Evolutionary conservation across 106 monocot species (phyloP).

Genomic region (Amphibolis antarctica): DNA sequence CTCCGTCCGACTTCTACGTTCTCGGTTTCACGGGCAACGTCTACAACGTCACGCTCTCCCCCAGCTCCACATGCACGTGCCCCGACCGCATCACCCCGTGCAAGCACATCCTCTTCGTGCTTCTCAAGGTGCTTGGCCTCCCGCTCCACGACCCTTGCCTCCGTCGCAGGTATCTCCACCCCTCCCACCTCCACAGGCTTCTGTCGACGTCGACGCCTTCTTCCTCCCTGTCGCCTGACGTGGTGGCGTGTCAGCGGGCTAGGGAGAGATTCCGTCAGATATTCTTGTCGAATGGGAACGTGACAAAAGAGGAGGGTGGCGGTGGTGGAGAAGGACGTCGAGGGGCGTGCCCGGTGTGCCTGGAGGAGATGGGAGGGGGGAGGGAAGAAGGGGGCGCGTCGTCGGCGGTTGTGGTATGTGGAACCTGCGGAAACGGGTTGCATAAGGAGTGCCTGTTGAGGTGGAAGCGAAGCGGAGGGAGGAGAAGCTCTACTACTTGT

Average conservation of each 20-base stretch:
- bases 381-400: background rate
- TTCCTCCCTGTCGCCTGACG: constrained; percentile 15
- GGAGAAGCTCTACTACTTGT: constrained; percentile 60
- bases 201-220: constrained; percentile 17
- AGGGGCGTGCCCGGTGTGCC: constrained; percentile 29
- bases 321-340: background rate
- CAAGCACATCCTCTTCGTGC: constrained; percentile 91
- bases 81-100: constrained; percentile 64
- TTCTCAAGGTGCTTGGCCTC: constrained; percentile 68
- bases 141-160: constrained; percentile 44
- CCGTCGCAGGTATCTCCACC: constrained; percentile 23
- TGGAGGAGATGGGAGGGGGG: constrained; percentile 33
- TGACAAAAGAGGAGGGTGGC: background rate
- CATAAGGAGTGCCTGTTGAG: constrained; percentile 52
- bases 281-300: constrained; percentile 5
- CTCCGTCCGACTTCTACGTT: constrained; percentile 45
- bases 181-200: constrained; percentile 37
- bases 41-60: constrained; percentile 53
- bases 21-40: constrained; percentile 85
- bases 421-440: constrained; percentile 60
- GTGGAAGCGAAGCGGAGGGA: constrained; percentile 64
- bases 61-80: constrained; percentile 56
- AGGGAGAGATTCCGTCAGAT: constrained; percentile 54
- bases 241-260: constrained; percentile 29
- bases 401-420: constrained; percentile 25